Evolutionary conservation across 768 basidiomycete genomes (phyloP), one percentile per base, ranked within the genome.

Genomic region (Pholiota conissans): DNA sequence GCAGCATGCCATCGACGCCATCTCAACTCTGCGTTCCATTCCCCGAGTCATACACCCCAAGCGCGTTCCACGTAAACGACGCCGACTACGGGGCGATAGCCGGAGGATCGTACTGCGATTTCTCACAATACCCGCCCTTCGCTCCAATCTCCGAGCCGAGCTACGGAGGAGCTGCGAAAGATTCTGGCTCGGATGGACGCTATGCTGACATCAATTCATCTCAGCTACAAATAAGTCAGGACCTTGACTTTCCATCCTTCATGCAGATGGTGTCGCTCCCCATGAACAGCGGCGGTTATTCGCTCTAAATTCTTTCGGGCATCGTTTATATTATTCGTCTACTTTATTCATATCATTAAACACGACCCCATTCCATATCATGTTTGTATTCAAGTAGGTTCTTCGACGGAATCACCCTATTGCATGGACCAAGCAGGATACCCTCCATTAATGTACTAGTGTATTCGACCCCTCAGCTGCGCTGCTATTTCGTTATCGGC

Each of bases 1-100:
- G 54, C 42, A 81, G 77, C 60, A 69, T 73, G 47, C 79, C 81
- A 3, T 58, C 74, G 10, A 81, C 81, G 8, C 80, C 80, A 3
- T 66, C 66, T 11, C 72, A 68, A 51, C 60, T 70, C 39, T 61
- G 57, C 45, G 67, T 68, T 40, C 69, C 73, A 9, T 65, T 66
- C 49, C 58, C 67, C 5, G 72, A 72, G 42, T 48, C 62, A 22
- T 71, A 67, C 57, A 58, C 49, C 46, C 48, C 71, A 7, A 67
- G 62, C 52, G 48, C 65, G 5, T 53, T 75, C 20, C 40, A 32
- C 10, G 20, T 24, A 5, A 14, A 26, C 28, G 29, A 47, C 55
- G 68, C 68, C 47, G 58, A 71, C 59, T 68, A 74, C 30, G 50
- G 30, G 13, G 59, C 69, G 0, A 45, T 71, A 3, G 14, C 32